A percentile compares a stretch with the other conserved stretches of the same genome.
Evolutionary conservation across 805 yeast genomes (phyloP).

Genomic region (Yamadazyma nakazawae): DNA sequence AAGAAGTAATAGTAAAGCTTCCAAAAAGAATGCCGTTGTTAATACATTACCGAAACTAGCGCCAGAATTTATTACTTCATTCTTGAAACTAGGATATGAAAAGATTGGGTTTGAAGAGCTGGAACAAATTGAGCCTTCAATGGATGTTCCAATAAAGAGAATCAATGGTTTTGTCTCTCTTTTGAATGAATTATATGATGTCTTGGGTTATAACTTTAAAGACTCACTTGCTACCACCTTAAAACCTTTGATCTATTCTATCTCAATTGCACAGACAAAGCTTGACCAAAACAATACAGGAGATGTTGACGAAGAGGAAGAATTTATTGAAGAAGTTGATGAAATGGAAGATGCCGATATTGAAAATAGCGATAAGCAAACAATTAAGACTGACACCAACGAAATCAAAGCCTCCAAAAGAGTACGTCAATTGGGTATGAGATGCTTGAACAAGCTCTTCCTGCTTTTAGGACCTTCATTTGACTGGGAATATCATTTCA

Average conservation of each 20-base stretch:
- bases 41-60: conserved; percentile 57
- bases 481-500: conserved; percentile 54
- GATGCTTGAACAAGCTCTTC: conserved; percentile 57
- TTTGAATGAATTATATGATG: conserved; percentile 50
- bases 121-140: conserved; percentile 17
- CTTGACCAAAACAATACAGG: conserved; percentile 14
- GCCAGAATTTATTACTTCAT: conserved; percentile 50
- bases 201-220: conserved; percentile 57
- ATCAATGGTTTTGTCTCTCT: conserved; percentile 65
- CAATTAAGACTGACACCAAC: neutral
- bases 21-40: conserved; percentile 69
- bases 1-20: conserved; percentile 65
- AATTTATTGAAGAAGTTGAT: conserved; percentile 7
- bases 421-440: conserved; percentile 66
- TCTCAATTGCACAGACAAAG: conserved; percentile 48
- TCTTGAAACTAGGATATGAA: conserved; percentile 60
- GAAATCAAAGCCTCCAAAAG: conserved; percentile 48
- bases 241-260: conserved; percentile 54
- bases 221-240: conserved; percentile 49
- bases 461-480: conserved; percentile 46
- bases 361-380: conserved; percentile 6
- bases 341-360: conserved; percentile 16
- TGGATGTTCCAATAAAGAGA: conserved; percentile 40
- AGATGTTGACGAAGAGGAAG: neutral
- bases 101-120: conserved; percentile 42